Evolutionary conservation across 352 stramenopile genomes (phyloP).

Genomic region (Phytophthora colocasiae): DNA sequence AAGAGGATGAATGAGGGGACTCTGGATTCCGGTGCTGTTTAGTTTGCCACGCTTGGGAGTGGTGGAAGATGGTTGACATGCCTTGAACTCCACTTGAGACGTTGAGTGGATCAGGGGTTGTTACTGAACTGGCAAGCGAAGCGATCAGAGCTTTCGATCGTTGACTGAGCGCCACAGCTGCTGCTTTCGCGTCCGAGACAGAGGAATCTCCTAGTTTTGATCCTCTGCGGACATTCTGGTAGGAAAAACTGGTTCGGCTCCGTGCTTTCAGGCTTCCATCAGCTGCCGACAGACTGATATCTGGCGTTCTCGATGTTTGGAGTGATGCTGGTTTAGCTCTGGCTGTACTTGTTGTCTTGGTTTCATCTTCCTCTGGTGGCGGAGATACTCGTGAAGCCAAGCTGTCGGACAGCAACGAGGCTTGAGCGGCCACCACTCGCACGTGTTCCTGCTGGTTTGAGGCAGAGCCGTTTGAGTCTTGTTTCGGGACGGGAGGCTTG

Average conservation of each 20-base stretch:
- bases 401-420: slow-evolving; percentile 27
- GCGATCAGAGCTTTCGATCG: slow-evolving; percentile 54
- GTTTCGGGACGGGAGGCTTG: slow-evolving; percentile 68
- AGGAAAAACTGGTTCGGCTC: too few relatives aligned
- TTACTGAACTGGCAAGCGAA: slow-evolving; percentile 27
- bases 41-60: slow-evolving; percentile 29
- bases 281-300: slow-evolving; percentile 24
- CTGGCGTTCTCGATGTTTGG: too few relatives aligned
- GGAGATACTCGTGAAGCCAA: slow-evolving; percentile 23
- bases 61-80: not conserved
- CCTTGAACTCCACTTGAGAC: not conserved
- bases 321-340: not conserved
- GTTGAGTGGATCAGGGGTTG: slow-evolving; percentile 1
- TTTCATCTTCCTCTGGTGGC: slow-evolving; percentile 13
- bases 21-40: slow-evolving; percentile 21
- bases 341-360: not conserved
- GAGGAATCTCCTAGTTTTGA: not conserved
- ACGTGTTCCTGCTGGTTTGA: slow-evolving; percentile 41
- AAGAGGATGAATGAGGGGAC: slow-evolving; percentile 21
- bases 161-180: slow-evolving; percentile 43
- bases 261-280: too few relatives aligned
- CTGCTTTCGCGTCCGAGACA: slow-evolving; percentile 35
- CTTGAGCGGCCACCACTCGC: slow-evolving; percentile 35
- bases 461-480: slow-evolving; percentile 12
- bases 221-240: too few relatives aligned